Percentiles rank a stretch among this genome's conserved stretches.
phyloP scores from a whole-genome alignment of 23 red algal genomes.

The Gracilaria vermiculophylla region DNA sequence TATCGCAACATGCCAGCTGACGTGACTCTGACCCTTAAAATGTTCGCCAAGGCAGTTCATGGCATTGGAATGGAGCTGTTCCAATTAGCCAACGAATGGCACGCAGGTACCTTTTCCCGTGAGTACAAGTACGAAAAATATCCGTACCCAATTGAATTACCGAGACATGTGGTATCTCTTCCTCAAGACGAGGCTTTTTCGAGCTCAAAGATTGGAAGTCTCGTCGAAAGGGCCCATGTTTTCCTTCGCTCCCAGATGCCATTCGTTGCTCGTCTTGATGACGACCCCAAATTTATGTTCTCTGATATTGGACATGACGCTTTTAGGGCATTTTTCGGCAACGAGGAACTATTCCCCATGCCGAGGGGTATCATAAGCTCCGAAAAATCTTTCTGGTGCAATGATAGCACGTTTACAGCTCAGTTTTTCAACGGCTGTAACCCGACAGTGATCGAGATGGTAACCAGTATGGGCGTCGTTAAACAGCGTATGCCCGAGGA shows the following conservation, averaged over 20 bases:
- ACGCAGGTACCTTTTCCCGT: slow-evolving; percentile 19
- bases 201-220: slow-evolving; percentile 22
- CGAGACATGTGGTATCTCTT: slow-evolving; percentile 51
- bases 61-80: slow-evolving; percentile 38
- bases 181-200: slow-evolving; percentile 50
- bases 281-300: slow-evolving; percentile 1
- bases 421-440: slow-evolving; percentile 65
- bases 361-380: slow-evolving; percentile 22
- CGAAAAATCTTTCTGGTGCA: slow-evolving; percentile 23
- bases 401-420: slow-evolving; percentile 30
- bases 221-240: slow-evolving; percentile 47
- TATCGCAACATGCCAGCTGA: slow-evolving; percentile 30
- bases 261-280: slow-evolving; percentile 43
- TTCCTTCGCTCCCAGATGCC: slow-evolving; percentile 58
- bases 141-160: not conserved
- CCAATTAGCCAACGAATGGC: slow-evolving; percentile 55
- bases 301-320: slow-evolving; percentile 52
- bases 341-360: slow-evolving; percentile 54
- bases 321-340: slow-evolving; percentile 54
- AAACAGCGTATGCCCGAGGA: slow-evolving; percentile 41
- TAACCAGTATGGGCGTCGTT: not conserved
- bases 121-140: slow-evolving; percentile 31
- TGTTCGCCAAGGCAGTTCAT: slow-evolving; percentile 40
- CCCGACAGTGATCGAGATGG: slow-evolving; percentile 45
- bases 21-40: slow-evolving; percentile 38